phyloP scores from a whole-genome alignment of 208 protist species.

The Trypanosomatidae sp. region DNA sequence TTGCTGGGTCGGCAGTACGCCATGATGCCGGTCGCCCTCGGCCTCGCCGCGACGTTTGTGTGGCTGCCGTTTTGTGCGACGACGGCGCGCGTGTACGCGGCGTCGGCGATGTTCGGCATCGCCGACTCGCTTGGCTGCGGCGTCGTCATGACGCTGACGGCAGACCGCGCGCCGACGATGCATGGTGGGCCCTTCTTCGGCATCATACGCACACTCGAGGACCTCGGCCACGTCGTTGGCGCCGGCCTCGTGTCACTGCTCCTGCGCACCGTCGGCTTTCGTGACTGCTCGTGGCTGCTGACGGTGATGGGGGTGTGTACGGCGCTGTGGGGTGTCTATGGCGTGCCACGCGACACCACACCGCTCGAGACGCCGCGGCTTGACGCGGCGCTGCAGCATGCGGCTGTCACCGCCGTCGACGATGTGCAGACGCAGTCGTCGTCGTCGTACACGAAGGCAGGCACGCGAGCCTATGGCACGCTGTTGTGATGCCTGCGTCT shows the following conservation, averaged over 20 bases:
- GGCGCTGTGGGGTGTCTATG: no score
- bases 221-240: slow-evolving; percentile 57
- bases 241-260: slow-evolving; percentile 20
- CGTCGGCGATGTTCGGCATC: slow-evolving; percentile 33
- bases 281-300: slow-evolving; percentile 15
- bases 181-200: slow-evolving; percentile 68
- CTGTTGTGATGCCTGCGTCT: no score
- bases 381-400: no score
- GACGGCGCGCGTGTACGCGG: slow-evolving; percentile 20
- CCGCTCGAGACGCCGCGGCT: no score
- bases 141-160: slow-evolving; percentile 67
- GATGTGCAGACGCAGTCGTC: no score
- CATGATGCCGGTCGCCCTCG: slow-evolving; percentile 37
- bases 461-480: no score
- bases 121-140: slow-evolving; percentile 70
- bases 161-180: slow-evolving; percentile 33
- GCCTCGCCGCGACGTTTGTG: slow-evolving; percentile 33
- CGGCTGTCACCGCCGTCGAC: no score
- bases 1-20: slow-evolving; percentile 32
- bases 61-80: slow-evolving; percentile 33
- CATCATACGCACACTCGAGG: slow-evolving; percentile 71
- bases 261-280: slow-evolving; percentile 19
- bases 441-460: no score
- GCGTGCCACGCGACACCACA: no score
- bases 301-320: no score